A percentile compares a stretch with the other conserved stretches of the same genome.
These are phyloP conservation scores for Aechmea fasciata DNA, from an alignment of 176 grass and related monocot genomes.

Conservation along the genomic window DNA sequence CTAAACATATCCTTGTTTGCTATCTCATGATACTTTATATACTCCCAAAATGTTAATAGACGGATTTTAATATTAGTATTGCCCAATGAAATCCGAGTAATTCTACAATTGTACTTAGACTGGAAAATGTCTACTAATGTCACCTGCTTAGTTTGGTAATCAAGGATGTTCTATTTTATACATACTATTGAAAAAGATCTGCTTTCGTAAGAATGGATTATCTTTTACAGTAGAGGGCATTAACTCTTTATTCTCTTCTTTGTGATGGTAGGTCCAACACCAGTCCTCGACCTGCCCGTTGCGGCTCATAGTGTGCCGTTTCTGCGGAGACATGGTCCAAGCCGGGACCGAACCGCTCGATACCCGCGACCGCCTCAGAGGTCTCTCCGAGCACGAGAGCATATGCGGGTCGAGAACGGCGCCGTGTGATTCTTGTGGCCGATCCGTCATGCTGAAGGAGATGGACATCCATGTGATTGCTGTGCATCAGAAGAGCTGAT, in stretches of 20 bases:
- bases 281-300: constrained; percentile 59
- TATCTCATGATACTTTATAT: too few species aligned
- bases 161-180: neutral
- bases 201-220: neutral
- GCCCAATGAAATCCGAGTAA: too few species aligned
- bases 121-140: neutral
- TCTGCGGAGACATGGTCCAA: constrained; percentile 83
- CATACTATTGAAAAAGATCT: too few species aligned
- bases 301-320: constrained; percentile 72
- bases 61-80: too few species aligned
- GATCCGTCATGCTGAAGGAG: constrained; percentile 91
- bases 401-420: constrained; percentile 86
- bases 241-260: constrained; percentile 2
- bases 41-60: too few species aligned
- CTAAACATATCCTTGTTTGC: too few species aligned
- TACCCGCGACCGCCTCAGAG: constrained; percentile 54
- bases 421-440: constrained; percentile 81
- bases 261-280: constrained; percentile 55
- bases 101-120: too few species aligned
- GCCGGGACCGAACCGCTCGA: constrained; percentile 54
- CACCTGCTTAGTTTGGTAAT: neutral
- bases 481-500: constrained; percentile 6
- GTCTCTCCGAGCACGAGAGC: constrained; percentile 84
- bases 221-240: neutral
- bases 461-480: constrained; percentile 88